These are phyloP conservation scores for Phaeolepiota aurea DNA, from an alignment of 768 basidiomycete genomes.

Conservation along the genomic window DNA sequence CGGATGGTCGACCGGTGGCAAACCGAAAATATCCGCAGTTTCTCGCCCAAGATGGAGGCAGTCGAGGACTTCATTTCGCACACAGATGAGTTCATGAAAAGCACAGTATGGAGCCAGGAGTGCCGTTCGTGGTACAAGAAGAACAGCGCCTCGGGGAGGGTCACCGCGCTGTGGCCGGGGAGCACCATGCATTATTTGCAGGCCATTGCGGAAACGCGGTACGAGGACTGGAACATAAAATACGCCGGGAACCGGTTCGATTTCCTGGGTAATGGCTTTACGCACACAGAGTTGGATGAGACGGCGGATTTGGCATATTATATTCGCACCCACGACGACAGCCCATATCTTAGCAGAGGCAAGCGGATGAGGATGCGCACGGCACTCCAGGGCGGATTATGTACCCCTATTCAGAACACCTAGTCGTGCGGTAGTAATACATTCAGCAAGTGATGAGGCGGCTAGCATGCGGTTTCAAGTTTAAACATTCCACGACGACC, in stretches of 20 bases:
- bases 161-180: conserved; percentile 25
- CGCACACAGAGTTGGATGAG: conserved; percentile 17
- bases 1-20: conserved; percentile 24
- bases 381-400: too few species aligned
- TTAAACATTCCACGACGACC: too few species aligned
- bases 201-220: conserved; percentile 20
- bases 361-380: conserved; percentile 9
- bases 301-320: conserved; percentile 1
- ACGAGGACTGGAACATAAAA: conserved; percentile 25
- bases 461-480: too few species aligned
- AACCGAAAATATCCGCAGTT: conserved; percentile 26
- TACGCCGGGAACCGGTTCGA: conserved; percentile 25
- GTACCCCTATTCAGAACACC: too few species aligned
- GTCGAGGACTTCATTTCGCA: conserved; percentile 22
- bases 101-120: conserved; percentile 20
- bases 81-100: conserved; percentile 24
- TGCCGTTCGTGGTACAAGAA: conserved; percentile 28
- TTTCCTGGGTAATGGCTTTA: conserved; percentile 24
- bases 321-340: conserved; percentile 4
- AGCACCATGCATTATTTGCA: conserved; percentile 28
- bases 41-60: conserved; percentile 24
- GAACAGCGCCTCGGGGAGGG: conserved; percentile 15
- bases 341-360: conserved; percentile 13
- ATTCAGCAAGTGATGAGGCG: too few species aligned
- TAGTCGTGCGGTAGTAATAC: too few species aligned